Evolutionary conservation across 768 basidiomycete species (phyloP), one percentile per base, ranked within the genome.

Genomic region (Strobilomyces confusus): DNA sequence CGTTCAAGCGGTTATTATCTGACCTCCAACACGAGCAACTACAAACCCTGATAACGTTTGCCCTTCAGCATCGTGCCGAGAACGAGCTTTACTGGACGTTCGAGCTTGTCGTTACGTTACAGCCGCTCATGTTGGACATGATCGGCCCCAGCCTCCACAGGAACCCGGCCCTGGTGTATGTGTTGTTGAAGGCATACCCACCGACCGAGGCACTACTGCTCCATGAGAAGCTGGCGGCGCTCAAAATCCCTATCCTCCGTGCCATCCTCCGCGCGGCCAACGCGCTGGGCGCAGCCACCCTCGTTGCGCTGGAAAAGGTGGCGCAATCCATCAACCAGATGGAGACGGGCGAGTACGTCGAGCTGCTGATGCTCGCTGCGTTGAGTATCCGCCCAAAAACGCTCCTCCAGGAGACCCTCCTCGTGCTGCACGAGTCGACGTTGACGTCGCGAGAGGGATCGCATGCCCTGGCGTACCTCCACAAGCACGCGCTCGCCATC

Each of bases 281-380:
- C 50, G 61, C 72, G 1, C 68, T 81, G 6, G 75, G 77, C 1
- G 77, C 85, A 9, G 81, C 81, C 1, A 72, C 78, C 19, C 75
- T 86, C 17, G 82, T 80, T 1, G 83, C 79, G 0, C 52, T 86
- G 29, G 83, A 86, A 53, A 83, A 82, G 55, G 61, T 85, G 3
- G 67, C 75, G 0, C 61, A 57, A 14, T 70, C 76, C n/a, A 72
- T 86, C 49, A 71, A 73, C 1, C 40, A 62, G 9, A 63, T 83
- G 17, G 60, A 66, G 12, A 58, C 77, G 5, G 61, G 67, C 9
- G 63, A 73, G 13, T 87, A 84, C 54, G 67, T 79, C 19, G 77
- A 83, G 42, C 58, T 84, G 5, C 69, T 86, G 13, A 79, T 78
- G 73, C 63, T 79, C 17, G 70, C 77, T 0, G 70, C 79, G 0